Evolutionary conservation across 2,329 filamentous ascomycete genomes (phyloP).

Genomic region (Rhynchosporium graminicola): DNA sequence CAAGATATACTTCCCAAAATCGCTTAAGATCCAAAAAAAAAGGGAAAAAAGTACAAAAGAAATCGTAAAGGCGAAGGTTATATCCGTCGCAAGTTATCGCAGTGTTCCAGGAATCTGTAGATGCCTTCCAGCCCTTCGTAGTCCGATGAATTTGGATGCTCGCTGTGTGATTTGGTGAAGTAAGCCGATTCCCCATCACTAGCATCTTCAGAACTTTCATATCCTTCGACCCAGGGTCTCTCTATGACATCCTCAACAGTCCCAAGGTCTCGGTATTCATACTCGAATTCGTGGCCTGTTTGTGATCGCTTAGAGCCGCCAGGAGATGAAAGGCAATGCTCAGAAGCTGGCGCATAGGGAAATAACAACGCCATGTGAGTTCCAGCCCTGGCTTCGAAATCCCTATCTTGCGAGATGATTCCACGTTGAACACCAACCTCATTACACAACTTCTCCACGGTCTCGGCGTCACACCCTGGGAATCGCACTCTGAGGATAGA

Average conservation of each 20-base stretch:
- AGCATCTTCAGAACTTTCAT: slow-evolving; percentile 36
- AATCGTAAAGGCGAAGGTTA: background rate
- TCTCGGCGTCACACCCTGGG: slow-evolving; percentile 82
- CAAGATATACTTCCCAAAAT: background rate
- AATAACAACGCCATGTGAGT: slow-evolving; percentile 77
- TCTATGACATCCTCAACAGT: slow-evolving; percentile 25
- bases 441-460: slow-evolving; percentile 79
- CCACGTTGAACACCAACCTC: slow-evolving; percentile 85
- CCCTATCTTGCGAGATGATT: slow-evolving; percentile 72
- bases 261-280: slow-evolving; percentile 31
- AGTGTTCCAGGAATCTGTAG: slow-evolving; percentile 64
- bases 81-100: slow-evolving; percentile 46
- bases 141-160: slow-evolving; percentile 48
- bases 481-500: slow-evolving; percentile 76
- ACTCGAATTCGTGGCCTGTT: slow-evolving; percentile 40
- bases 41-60: background rate
- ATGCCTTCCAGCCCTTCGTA: slow-evolving; percentile 66
- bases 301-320: slow-evolving; percentile 46
- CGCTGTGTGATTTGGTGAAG: slow-evolving; percentile 33
- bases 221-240: slow-evolving; percentile 40
- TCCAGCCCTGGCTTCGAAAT: slow-evolving; percentile 68
- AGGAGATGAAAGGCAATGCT: slow-evolving; percentile 40
- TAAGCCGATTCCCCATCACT: slow-evolving; percentile 38
- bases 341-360: slow-evolving; percentile 74
- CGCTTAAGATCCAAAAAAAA: slow-evolving; percentile 5